Evolutionary conservation across 2,329 filamentous ascomycete genomes (phyloP).

Genomic region (Colletotrichum trifolii): DNA sequence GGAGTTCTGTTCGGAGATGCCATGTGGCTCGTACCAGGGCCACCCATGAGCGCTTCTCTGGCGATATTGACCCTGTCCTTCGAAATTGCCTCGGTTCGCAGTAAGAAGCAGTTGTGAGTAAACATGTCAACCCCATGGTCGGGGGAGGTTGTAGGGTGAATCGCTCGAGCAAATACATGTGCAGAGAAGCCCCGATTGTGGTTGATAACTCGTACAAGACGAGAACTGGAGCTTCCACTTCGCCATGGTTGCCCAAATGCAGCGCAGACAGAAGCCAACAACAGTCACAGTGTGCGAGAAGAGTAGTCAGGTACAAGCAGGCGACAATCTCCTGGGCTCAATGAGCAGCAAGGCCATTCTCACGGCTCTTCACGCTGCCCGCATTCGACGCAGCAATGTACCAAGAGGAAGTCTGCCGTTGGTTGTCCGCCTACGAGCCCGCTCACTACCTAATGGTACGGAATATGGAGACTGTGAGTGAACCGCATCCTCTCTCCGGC

Average conservation of each 20-base stretch:
- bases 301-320: too few relatives aligned
- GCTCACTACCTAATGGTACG: background rate
- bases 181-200: too few relatives aligned
- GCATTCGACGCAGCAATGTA: slow-evolving; percentile 17
- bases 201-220: too few relatives aligned
- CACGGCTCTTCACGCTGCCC: slow-evolving; percentile 11
- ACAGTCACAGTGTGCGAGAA: slow-evolving; percentile 4
- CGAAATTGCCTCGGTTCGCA: too few relatives aligned
- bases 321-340: too few relatives aligned
- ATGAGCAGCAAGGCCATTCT: slow-evolving; percentile 10
- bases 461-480: too few relatives aligned
- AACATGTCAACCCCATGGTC: too few relatives aligned
- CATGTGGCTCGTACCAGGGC: slow-evolving; percentile 29
- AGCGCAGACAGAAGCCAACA: slow-evolving; percentile 1
- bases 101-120: too few relatives aligned
- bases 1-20: slow-evolving; percentile 20
- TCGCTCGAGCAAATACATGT: too few relatives aligned
- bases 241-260: too few relatives aligned
- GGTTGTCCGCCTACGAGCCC: slow-evolving; percentile 6
- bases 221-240: too few relatives aligned
- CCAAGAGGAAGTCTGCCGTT: slow-evolving; percentile 7
- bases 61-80: background rate
- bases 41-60: slow-evolving; percentile 22
- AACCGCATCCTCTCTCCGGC: slow-evolving; percentile 12
- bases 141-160: too few relatives aligned